phyloP scores from a whole-genome alignment of 106 monocot species.

The Amphibolis antarctica region DNA sequence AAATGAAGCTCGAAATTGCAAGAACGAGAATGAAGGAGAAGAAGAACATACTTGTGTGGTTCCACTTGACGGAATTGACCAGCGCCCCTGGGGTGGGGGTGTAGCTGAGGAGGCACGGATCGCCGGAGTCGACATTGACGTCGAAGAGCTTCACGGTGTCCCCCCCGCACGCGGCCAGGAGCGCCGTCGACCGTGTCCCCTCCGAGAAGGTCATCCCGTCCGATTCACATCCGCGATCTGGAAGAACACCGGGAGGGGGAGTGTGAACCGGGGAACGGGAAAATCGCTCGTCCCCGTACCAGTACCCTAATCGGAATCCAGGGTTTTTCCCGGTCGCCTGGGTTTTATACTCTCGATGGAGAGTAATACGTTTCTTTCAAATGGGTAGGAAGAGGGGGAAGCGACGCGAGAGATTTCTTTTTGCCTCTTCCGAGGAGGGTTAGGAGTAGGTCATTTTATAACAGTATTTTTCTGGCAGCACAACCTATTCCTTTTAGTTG shows the following conservation, averaged over 20 bases:
- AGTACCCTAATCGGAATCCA: too few species aligned
- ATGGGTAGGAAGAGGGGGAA: too few species aligned
- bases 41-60: conserved; percentile 68
- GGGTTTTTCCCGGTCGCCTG: too few species aligned
- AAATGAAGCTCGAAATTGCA: too few species aligned
- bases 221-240: background rate
- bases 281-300: too few species aligned
- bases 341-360: too few species aligned
- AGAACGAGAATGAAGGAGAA: background rate
- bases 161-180: conserved; percentile 79
- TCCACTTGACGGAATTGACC: conserved; percentile 83
- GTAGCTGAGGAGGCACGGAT: conserved; percentile 77
- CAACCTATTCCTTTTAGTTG: too few species aligned
- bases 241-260: background rate
- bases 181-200: conserved; percentile 19
- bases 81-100: conserved; percentile 53
- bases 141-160: conserved; percentile 96
- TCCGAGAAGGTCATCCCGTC: conserved; percentile 52
- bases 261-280: background rate
- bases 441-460: too few species aligned
- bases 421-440: too few species aligned
- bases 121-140: conserved; percentile 51
- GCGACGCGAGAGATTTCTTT: too few species aligned
- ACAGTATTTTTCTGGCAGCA: too few species aligned
- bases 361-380: too few species aligned